phyloP scores from a whole-genome alignment of 306 rosid species.

The Hippophae rhamnoides region DNA sequence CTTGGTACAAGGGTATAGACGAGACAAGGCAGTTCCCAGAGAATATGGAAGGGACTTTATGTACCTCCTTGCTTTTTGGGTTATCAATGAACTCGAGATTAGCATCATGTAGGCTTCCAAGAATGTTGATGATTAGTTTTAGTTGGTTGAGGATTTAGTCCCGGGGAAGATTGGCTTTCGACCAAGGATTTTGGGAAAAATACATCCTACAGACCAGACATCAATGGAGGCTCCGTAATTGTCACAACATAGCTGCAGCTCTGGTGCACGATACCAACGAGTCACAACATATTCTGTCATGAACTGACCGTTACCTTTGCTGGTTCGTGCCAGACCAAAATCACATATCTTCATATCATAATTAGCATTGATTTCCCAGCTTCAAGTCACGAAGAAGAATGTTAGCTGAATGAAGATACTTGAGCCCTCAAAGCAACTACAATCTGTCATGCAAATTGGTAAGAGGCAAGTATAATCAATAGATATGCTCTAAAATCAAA shows the following conservation, averaged over 20 bases:
- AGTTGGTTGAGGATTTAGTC: conserved; percentile 68
- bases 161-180: conserved; percentile 80
- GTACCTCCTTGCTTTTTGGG: conserved; percentile 45
- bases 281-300: conserved; percentile 94
- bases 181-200: conserved; percentile 86
- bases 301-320: conserved; percentile 46
- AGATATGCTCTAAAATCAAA: neutral
- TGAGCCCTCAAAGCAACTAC: conserved; percentile 73
- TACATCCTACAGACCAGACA: conserved; percentile 93
- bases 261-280: conserved; percentile 94
- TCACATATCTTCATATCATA: conserved; percentile 81
- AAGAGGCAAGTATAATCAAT: conserved; percentile 3
- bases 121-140: conserved; percentile 55
- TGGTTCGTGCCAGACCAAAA: conserved; percentile 76
- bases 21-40: conserved; percentile 45
- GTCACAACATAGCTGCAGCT: conserved; percentile 67
- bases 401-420: conserved; percentile 78
- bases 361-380: conserved; percentile 79
- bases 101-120: conserved; percentile 58
- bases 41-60: conserved; percentile 52
- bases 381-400: conserved; percentile 84
- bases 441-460: conserved; percentile 17
- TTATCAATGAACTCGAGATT: conserved; percentile 56
- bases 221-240: conserved; percentile 82
- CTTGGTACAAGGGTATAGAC: conserved; percentile 33